Conservation (phyloP, 495 filamentous ascomycete species). For the Tuber aestivum region DNA sequence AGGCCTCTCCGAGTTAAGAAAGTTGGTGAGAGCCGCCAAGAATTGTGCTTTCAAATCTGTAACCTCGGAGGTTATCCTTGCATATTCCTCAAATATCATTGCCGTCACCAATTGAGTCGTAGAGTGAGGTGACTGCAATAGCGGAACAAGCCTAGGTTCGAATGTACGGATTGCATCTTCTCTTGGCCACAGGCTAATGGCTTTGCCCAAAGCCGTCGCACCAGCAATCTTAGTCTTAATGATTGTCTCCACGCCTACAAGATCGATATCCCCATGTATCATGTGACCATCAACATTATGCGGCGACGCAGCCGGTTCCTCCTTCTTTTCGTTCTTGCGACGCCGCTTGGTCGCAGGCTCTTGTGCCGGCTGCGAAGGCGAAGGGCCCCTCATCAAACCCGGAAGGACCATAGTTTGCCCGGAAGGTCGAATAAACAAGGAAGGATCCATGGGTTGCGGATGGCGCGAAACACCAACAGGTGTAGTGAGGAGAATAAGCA, state of each 20-base stretch:
- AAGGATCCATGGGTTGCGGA: constrained; percentile 81
- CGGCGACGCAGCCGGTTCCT: constrained; percentile 59
- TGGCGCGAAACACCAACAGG: constrained; percentile 86
- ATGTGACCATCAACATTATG: constrained; percentile 98
- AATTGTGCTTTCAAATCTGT: constrained; percentile 48
- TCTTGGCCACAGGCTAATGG: constrained; percentile 59
- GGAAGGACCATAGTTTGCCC: constrained; percentile 65
- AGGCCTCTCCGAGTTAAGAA: constrained; percentile 76
- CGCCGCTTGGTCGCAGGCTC: constrained; percentile 63
- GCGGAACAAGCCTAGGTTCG: constrained; percentile 54
- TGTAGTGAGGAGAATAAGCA: constrained; percentile 73
- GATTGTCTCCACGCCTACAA: constrained; percentile 82
- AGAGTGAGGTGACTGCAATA: constrained; percentile 64
- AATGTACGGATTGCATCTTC: constrained; percentile 49
- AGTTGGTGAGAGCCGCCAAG: constrained; percentile 56
- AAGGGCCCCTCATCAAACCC: constrained; percentile 52
- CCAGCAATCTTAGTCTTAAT: constrained; percentile 82
- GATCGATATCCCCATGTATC: constrained; percentile 91
- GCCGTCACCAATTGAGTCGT: constrained; percentile 78
- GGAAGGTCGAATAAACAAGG: constrained; percentile 89
- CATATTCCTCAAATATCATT: constrained; percentile 85
- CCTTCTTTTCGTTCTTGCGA: constrained; percentile 75
- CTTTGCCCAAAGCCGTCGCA: constrained; percentile 71
- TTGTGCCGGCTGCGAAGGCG: constrained; percentile 50
- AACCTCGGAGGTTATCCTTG: constrained; percentile 50